Base-by-base conservation (phyloP, 129 eudicot genomes). In the Solidago caesia region DNA sequence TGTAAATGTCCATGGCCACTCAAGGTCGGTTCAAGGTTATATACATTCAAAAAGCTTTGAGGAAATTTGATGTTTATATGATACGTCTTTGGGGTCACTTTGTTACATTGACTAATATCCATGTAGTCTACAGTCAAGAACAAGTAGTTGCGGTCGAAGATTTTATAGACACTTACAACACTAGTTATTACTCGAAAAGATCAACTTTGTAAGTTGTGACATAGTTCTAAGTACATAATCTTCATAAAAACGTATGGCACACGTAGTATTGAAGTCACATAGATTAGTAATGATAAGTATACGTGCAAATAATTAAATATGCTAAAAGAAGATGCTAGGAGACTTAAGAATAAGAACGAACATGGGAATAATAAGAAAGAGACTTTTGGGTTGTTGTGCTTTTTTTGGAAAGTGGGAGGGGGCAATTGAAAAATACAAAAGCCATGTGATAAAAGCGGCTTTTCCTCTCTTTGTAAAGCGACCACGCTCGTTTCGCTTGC, bases 401-500 rank as follows among this genome's bases (percentile, higher is more conserved):
- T 77, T 82, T 63, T 14, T 67, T 13, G 80, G 67, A 76, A 71
- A 76, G 58, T 66, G 75, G 56, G 79, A 77, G 85, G 70, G 73
- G 15, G 42, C 43, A 69, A 73, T 76, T 82, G 84, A 79, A 77
- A 33, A 72, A 72, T 52, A 77, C 46, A 74, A 74, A 85, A 66
- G 81, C 77, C 92, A 89, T 85, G 92, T 88, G 93, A 83, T n/a
- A 82, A 92, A 89, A 85, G 89, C 76, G 79, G 83, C 87, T 85
- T 85, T 33, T 84, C 75, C 64, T 77, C 80, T 71, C 75, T 75
- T 21, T 76, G 52, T 75, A 83, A 92, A 89, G 94, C 87, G 85
- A 89, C 89, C 96, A 92, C 96, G 96, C 97, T 84, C 93, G 87
- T 84, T 91, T 85, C 78, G 75, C 82, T 75, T 66, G 83, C 91